phyloP scores from a whole-genome alignment of 2,329 filamentous ascomycete genomes.

The Claviceps cyperi region DNA sequence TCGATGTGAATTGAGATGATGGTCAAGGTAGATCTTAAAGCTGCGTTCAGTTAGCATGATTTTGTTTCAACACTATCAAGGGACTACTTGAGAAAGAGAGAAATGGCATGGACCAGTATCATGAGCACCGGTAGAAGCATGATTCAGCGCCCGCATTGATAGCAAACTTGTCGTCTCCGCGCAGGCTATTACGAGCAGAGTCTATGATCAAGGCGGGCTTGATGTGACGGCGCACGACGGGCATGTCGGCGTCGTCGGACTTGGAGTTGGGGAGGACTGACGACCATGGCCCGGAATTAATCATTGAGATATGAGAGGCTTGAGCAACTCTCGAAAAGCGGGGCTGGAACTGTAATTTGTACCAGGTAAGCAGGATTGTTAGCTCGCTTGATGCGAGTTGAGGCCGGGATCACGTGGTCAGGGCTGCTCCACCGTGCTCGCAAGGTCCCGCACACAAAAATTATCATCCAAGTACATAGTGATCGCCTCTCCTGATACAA shows the following conservation, averaged over 20 bases:
- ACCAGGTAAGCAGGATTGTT: background rate
- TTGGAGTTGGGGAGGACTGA: background rate
- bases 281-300: background rate
- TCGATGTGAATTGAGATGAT: background rate
- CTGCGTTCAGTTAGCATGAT: conserved; percentile 1
- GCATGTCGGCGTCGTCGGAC: background rate
- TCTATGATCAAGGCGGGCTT: background rate
- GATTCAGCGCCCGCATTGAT: background rate
- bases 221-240: background rate
- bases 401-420: conserved; percentile 20
- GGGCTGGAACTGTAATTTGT: too few relatives aligned
- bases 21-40: background rate
- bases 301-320: background rate
- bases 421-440: conserved; percentile 16
- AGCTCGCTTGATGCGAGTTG: conserved; percentile 5
- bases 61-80: background rate
- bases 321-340: background rate
- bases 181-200: background rate
- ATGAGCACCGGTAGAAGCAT: background rate
- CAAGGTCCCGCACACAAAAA: conserved; percentile 23
- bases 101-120: background rate
- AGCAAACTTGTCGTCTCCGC: background rate
- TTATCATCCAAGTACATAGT: conserved; percentile 14
- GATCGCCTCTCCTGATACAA: conserved; percentile 19
- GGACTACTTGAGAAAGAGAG: background rate